Base-by-base conservation (phyloP, 2,329 filamentous ascomycete genomes). In the Cladophialophora yegresii region DNA sequence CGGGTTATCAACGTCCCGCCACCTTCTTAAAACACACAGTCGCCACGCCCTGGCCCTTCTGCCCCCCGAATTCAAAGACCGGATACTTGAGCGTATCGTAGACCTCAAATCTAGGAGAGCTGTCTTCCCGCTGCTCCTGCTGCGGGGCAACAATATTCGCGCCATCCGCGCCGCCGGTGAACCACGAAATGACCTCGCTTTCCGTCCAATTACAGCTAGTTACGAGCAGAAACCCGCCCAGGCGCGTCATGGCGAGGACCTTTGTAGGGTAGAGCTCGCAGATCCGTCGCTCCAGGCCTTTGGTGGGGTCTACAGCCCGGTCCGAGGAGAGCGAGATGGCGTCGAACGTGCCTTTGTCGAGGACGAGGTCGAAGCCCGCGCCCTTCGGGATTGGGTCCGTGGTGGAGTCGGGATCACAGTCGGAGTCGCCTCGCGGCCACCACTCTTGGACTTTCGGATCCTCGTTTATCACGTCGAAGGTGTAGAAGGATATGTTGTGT, bases 151-250 rank as follows among this genome's bases (percentile, higher is more conserved):
- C 62, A 32, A 12, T 26, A 5, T 43, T 13, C 51, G 50, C 50
- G 22, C 12, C 28, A 66, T 71, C n/a, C 54, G 65, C 77, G 2
- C 77, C 80, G 57, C 77, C 80, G 57, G 84, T 86, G 74, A 98
- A 95, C 92, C 93, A 98, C 16, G 78, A 79, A 65, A 84, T 81
- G 72, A 99, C 78, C 80, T 99, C 95, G 47, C 87, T 85, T 79
- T 95, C 92, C 1, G 93, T 98, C 95, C 95, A 99, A 78, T 99
- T 99, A 76, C 95, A 99, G 77, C 92, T 97, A 61, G 95, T 98
- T 60, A 99, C 86, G 65, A 97, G 77, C 71, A 98, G 85, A 26
- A 91, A 81, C 0, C 91, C 91, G 1, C 88, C 89, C 0, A 78
- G 79, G 71, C 85, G 87, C 58, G 98, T 83, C 68, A 98, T 81